Evolutionary conservation across 139 green algal species (phyloP), one percentile per base, ranked within the genome.

Genomic region (Chlorella sp.): DNA sequence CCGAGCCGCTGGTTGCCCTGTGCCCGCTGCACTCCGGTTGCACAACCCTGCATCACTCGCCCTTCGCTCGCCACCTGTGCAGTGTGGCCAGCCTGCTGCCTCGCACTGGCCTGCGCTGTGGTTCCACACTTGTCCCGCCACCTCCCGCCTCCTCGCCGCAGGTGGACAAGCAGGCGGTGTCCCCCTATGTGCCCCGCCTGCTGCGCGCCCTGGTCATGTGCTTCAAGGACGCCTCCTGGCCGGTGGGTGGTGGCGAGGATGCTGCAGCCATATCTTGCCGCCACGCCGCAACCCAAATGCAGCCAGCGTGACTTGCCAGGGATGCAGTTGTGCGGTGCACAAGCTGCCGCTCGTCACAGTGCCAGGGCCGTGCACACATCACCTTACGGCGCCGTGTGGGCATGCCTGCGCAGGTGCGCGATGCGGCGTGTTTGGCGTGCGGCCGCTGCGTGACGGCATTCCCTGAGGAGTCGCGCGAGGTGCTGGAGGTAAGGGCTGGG

Each of bases 151-250:
- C 41, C 7, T 43, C 5, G 22, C 78, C 6, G 34, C 74, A 88
- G 82, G 77, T 95, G 11, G 92, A 95, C 60, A 74, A 65, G 3
- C 41, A 41, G 0, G 93, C 93, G 0, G 92, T 98, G 58, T 30
- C 65, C 36, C 94, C 92, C 14, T 90, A 94, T 84, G 87, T 97
- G 64, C 89, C 90, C 0, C 54, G 82, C 51, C 86, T 98, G 82
- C 82, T 98, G 72, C 82, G 77, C 26, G 81, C 88, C 36, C 91
- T 98, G 68, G 64, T 96, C 30, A 54, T 91, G 64, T 95, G 89
- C 84, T 96, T 97, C 86, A 94, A 92, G 65, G 94, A 98, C 92
- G 94, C 91, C 81, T 93, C 84, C 58, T 99, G 96, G 96, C 96
- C 96, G 38, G 96, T 77, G 41, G 17, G 69, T 6, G 13, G 65